These are phyloP conservation scores for Trypethelium eluteriae DNA, from an alignment of 495 filamentous ascomycete species.

Conservation along the genomic window DNA sequence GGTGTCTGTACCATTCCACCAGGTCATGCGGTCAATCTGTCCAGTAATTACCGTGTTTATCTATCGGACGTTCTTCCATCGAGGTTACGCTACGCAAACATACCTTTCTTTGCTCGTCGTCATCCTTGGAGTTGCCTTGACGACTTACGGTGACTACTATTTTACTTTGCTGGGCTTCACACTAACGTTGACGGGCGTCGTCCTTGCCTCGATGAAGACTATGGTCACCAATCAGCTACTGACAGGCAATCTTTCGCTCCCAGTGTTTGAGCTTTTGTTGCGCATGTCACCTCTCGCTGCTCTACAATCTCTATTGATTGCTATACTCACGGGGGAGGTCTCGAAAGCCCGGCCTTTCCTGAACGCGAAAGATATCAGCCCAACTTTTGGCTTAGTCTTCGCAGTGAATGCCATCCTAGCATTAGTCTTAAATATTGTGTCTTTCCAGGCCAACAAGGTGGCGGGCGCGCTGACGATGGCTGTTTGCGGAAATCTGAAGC, in stretches of 20 bases:
- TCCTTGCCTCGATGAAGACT: constrained; percentile 50
- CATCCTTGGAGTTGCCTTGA: constrained; percentile 46
- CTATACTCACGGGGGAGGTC: constrained; percentile 44
- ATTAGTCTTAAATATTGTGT: constrained; percentile 47
- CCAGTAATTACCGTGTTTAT: constrained; percentile 50
- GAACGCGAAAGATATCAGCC: constrained; percentile 19
- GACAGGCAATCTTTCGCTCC: constrained; percentile 45
- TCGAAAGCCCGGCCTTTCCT: constrained; percentile 23
- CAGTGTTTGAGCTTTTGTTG: constrained; percentile 46
- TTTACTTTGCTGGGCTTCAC: constrained; percentile 47
- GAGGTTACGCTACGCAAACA: constrained; percentile 42
- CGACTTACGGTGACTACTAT: constrained; percentile 53
- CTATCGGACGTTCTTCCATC: constrained; percentile 44
- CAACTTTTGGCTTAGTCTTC: constrained; percentile 27
- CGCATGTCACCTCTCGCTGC: constrained; percentile 51
- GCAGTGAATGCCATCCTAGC: constrained; percentile 45
- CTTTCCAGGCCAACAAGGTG: constrained; percentile 50
- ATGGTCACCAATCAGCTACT: constrained; percentile 51
- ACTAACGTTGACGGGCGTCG: constrained; percentile 47
- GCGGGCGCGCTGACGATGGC: constrained; percentile 52
- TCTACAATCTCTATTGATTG: constrained; percentile 44
- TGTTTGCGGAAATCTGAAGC: constrained; percentile 52
- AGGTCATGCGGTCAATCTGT: constrained; percentile 50
- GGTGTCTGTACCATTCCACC: constrained; percentile 53
- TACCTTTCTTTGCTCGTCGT: constrained; percentile 51